Evolutionary conservation across 139 green algal species (phyloP), one percentile per base, ranked within the genome.

Genomic region (Zygnema circumcarinatum): DNA sequence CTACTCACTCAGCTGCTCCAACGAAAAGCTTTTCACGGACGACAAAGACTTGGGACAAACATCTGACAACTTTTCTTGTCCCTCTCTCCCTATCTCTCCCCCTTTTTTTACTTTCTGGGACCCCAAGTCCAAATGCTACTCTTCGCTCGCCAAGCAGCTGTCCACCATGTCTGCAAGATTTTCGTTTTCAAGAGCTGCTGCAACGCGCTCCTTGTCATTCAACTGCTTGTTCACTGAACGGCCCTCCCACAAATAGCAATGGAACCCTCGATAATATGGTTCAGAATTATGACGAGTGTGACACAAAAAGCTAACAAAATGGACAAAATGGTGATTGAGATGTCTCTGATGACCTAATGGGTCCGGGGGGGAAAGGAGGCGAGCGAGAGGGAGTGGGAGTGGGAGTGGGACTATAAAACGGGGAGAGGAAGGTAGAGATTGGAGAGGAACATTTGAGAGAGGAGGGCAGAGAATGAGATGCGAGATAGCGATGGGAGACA

Each of bases 201-300:
- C 96, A 21, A 99, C 96, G 0, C 97, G 91, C 83, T 99, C 97
- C 94, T 99, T 99, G 93, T 99, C 97, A 35, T 95, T 94, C 54
- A 99, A 92, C 93, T 99, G 97, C 92, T 98, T 98, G 93, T 99
- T 99, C 0, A 99, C 95, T 2, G 96, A 74, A 86, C n/a, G n/a
- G n/a, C n/a, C n/a, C n/a, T n/a, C n/a, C 20, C 22, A 0, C 22
- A 85, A 2, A 72, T 31, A 22, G 81, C 2, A 86, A 29, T 76
- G 73, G 25, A 81, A 81, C 25, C 32, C 73, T 25, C n/a, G 56
- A 72, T 72, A n/a, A 72, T 72, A 72, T 35, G 29, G 56, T 35
- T 35, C 56, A 72, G 56, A n/a, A n/a, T 72, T n/a, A 35, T 35
- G 56, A 29, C n/a, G 29, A 29, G 29, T 35, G 56, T n/a, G 29